phyloP scores from a whole-genome alignment of 2,329 filamentous ascomycete species.

The Botrytis cinerea region DNA sequence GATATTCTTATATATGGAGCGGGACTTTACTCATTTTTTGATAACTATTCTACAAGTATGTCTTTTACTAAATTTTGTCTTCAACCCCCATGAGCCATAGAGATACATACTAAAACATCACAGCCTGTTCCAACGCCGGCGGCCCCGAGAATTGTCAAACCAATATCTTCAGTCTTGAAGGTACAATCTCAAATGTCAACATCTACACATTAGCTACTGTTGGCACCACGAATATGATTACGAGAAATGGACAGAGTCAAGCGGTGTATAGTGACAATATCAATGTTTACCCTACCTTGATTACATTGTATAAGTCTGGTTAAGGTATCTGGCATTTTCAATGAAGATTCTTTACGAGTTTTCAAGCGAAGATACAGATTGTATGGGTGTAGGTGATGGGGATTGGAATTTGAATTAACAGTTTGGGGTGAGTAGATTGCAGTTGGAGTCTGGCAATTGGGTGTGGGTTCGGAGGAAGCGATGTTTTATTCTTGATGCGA shows the following conservation, averaged over 20 bases:
- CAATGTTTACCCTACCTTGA: conserved; percentile 26
- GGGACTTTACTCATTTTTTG: conserved; percentile 61
- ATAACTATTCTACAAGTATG: conserved; percentile 50
- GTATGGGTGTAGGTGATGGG: background rate
- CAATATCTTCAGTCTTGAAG: conserved; percentile 33
- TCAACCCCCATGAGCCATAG: background rate
- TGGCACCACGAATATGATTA: conserved; percentile 33
- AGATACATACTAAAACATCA: conserved; percentile 8
- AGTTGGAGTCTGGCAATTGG: background rate
- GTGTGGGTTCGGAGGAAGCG: background rate
- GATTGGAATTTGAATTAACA: background rate
- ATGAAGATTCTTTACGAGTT: background rate
- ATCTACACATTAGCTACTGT: conserved; percentile 33
- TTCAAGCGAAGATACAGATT: background rate
- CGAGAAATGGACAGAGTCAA: conserved; percentile 25
- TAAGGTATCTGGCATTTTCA: background rate
- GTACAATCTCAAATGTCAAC: conserved; percentile 27
- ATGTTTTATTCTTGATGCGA: background rate
- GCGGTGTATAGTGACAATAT: conserved; percentile 29
- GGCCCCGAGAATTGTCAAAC: conserved; percentile 32
- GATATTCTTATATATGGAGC: conserved; percentile 54
- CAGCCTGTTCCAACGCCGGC: conserved; percentile 27
- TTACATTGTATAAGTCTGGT: conserved; percentile 17
- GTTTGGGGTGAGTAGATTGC: background rate
- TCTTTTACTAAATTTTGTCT: background rate